These are phyloP conservation scores for Leptodontidium sp. DNA, from an alignment of 2,329 filamentous ascomycete genomes.

Conservation along the genomic window DNA sequence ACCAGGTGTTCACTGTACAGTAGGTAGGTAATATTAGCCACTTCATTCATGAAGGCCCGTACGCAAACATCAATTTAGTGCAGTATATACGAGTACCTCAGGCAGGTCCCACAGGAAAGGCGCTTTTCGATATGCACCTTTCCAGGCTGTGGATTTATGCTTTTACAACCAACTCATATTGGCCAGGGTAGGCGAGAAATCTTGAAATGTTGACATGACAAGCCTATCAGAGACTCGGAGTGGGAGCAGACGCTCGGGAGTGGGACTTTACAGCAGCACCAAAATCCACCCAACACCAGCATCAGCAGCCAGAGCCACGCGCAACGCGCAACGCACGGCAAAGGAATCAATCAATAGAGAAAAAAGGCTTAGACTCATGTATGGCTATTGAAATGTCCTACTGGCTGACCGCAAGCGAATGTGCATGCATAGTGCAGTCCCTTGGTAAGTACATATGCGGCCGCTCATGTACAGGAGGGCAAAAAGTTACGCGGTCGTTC, in stretches of 20 bases:
- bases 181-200: conserved; percentile 13
- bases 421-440: conserved; percentile 22
- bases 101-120: neutral
- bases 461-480: conserved; percentile 6
- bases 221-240: neutral
- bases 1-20: neutral
- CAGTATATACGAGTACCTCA: neutral
- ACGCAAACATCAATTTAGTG: neutral
- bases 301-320: neutral
- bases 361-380: neutral
- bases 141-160: neutral
- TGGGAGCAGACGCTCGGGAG: neutral
- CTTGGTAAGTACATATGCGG: conserved; percentile 4
- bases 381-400: conserved; percentile 16
- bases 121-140: conserved; percentile 11
- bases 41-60: neutral
- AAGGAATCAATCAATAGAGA: neutral
- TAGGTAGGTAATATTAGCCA: neutral
- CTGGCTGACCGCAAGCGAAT: conserved; percentile 32
- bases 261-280: neutral
- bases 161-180: neutral
- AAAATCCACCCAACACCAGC: no score
- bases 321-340: neutral
- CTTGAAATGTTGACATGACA: neutral
- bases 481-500: conserved; percentile 6